phyloP scores from a whole-genome alignment of 768 basidiomycete species.

The Hirschioporus abietinus region DNA sequence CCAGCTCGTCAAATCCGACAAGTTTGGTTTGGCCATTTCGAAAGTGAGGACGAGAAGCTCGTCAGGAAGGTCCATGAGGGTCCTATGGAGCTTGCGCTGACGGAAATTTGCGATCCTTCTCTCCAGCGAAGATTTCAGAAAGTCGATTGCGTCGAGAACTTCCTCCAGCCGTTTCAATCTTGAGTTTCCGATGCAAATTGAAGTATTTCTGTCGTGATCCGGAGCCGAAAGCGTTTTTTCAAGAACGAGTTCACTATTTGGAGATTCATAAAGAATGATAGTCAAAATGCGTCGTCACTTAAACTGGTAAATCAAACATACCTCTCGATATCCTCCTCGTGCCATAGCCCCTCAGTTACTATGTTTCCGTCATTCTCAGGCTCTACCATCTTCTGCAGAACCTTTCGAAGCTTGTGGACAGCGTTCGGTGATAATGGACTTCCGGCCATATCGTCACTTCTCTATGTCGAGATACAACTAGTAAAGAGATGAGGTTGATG shows the following conservation, averaged over 20 bases:
- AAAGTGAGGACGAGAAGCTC: neutral
- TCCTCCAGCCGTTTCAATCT: too few species aligned
- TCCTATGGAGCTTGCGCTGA: neutral
- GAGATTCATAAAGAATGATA: neutral
- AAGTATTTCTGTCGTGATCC: too few species aligned
- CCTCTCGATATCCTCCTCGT: neutral
- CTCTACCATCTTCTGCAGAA: neutral
- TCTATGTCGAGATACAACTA: too few species aligned
- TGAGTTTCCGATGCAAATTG: too few species aligned
- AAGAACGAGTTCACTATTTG: neutral
- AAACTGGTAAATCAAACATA: neutral
- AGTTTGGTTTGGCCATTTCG: neutral
- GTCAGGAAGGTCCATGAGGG: neutral
- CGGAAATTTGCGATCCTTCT: neutral
- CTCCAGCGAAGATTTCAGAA: neutral
- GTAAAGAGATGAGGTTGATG: too few species aligned
- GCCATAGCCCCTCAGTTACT: neutral
- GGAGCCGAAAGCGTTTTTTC: too few species aligned
- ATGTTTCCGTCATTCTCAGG: neutral
- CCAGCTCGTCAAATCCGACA: neutral
- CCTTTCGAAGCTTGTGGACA: neutral
- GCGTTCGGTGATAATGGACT: too few species aligned
- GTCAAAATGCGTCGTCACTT: too few species aligned
- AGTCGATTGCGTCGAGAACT: neutral
- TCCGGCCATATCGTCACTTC: too few species aligned